Percentiles rank a stretch among this genome's conserved stretches.
phyloP scores from a whole-genome alignment of 768 basidiomycete species.

The Kockovaella imperatae region DNA sequence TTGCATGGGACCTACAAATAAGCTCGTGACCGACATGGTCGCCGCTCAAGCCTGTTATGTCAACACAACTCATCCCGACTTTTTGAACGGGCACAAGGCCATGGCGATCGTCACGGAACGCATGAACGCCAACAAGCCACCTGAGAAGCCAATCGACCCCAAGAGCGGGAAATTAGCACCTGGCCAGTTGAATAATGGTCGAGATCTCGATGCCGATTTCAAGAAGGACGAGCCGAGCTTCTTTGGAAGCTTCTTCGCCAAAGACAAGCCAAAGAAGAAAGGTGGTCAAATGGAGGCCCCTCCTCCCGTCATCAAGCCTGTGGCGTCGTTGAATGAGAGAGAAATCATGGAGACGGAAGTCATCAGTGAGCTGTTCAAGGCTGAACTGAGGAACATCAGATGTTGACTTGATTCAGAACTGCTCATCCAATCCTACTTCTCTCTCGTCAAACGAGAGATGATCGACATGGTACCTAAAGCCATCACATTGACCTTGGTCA shows the following conservation, averaged over 20 bases:
- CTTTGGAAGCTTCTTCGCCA: constrained; percentile 91
- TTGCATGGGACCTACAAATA: constrained; percentile 87
- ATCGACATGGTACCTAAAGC: constrained; percentile 99
- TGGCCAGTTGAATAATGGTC: constrained; percentile 75
- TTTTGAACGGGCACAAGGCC: constrained; percentile 93
- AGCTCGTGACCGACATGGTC: constrained; percentile 87
- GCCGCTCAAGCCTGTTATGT: constrained; percentile 98
- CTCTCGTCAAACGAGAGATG: constrained; percentile 92
- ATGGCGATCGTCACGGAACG: constrained; percentile 69
- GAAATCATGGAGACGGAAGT: constrained; percentile 99
- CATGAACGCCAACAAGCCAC: constrained; percentile 66
- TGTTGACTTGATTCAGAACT: constrained; percentile 58
- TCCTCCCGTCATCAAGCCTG: constrained; percentile 77
- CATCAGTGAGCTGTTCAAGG: constrained; percentile 67
- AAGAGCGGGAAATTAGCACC: constrained; percentile 61
- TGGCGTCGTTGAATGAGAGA: constrained; percentile 80
- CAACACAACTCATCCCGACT: constrained; percentile 98
- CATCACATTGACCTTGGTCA: constrained; percentile 82
- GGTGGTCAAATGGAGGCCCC: constrained; percentile 56
- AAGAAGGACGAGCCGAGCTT: constrained; percentile 87
- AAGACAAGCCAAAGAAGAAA: constrained; percentile 46
- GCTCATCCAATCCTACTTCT: constrained; percentile 92
- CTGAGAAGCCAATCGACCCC: constrained; percentile 59
- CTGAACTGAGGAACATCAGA: neutral
- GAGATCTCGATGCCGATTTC: constrained; percentile 81